Evolutionary conservation across 106 monocot genomes (phyloP), one percentile per base, ranked within the genome.

Genomic region (Acorus calamus): DNA sequence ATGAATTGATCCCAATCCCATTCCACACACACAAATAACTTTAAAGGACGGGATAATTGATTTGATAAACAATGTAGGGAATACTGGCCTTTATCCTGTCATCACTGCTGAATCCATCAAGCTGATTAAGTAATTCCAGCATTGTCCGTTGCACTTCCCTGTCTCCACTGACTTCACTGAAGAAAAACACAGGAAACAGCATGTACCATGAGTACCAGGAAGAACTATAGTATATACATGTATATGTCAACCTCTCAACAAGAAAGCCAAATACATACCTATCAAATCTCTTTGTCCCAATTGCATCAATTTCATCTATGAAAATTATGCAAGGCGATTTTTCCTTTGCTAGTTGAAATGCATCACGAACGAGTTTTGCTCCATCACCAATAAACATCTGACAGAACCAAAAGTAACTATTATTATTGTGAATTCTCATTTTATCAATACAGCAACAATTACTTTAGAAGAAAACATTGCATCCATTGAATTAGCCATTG

Each of bases 251-350:
- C 4, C 5, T 11, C 11, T 7, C 2, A 55, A 56, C 10, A 56
- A 52, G 44, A 11, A 4, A 7, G 50, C 4, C 11, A 8, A 5
- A 28, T 42, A 42, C 42, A 42, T 75, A 96, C 96, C 90, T 96
- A 52, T 85, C 96, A 83, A 91, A 96, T 11, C 91, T 79, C 68
- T 96, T 96, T 7, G 91, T 85, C 45, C 96, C 96, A 55, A 96
- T 96, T 11, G 96, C 96, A 85, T 96, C 96, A 65, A 96, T 90
- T 76, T 91, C 96, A 55, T 96, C 96, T 52, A 96, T 96, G 59
- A 96, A 91, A 47, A 91, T 91, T 48, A 96, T 91, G 70, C 91
- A 96, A 2, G 91, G 91, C 54, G 96, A 82, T 70, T 96, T 96
- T 51, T 96, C 96, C 71, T 96, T 96, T 41, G 96, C 96, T 55